Percentiles rank a stretch among this genome's conserved stretches.
Conservation (phyloP, 352 stramenopile genomes). For the Phytopythium delawarense region DNA sequence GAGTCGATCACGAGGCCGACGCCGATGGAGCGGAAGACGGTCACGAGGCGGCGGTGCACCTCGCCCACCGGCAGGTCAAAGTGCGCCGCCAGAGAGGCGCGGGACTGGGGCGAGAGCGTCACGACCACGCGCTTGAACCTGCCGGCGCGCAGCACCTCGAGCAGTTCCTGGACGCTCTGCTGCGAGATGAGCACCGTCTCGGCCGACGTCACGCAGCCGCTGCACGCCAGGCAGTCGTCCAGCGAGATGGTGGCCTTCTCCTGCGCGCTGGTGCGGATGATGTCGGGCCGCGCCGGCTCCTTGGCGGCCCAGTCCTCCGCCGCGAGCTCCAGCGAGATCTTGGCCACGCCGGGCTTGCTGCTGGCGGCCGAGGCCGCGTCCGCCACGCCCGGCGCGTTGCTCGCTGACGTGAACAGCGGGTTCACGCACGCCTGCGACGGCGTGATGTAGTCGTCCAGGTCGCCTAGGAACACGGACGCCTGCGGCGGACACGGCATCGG, state of each 20-base stretch:
- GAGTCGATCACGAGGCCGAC: conserved; percentile 92
- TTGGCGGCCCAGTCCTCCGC: conserved; percentile 47
- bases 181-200: conserved; percentile 98
- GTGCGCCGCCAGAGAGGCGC: conserved; percentile 81
- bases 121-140: conserved; percentile 70
- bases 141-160: conserved; percentile 51
- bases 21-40: conserved; percentile 73
- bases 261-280: conserved; percentile 70
- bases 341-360: conserved; percentile 34
- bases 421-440: conserved; percentile 93
- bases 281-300: conserved; percentile 47
- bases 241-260: conserved; percentile 93
- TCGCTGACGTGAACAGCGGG: conserved; percentile 81
- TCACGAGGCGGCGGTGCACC: conserved; percentile 75
- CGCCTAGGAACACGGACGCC: conserved; percentile 91
- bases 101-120: conserved; percentile 86
- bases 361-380: neutral
- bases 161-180: conserved; percentile 90
- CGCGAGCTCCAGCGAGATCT: conserved; percentile 73
- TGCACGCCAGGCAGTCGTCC: conserved; percentile 96
- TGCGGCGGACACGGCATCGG: conserved; percentile 9
- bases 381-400: conserved; percentile 7
- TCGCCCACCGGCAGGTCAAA: conserved; percentile 61
- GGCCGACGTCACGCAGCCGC: conserved; percentile 96
- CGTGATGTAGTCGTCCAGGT: conserved; percentile 94